Evolutionary conservation across 352 stramenopile species (phyloP).

Genomic region (Thraustochytrium striatum): DNA sequence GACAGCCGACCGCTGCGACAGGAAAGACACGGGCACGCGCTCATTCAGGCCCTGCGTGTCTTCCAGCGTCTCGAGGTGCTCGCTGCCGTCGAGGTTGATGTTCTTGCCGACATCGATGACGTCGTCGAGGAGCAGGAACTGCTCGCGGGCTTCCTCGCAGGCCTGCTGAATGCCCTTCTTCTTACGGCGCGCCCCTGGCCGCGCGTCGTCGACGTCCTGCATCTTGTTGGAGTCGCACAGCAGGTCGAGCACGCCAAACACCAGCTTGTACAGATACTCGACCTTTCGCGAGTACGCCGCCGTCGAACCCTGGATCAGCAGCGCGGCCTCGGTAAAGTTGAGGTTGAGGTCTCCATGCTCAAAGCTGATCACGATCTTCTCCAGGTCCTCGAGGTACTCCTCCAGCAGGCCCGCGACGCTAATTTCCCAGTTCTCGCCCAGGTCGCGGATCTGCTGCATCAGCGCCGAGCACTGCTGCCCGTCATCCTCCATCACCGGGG

Average conservation of each 20-base stretch:
- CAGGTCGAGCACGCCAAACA: slow-evolving; percentile 74
- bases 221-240: slow-evolving; percentile 46
- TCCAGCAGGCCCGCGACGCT: slow-evolving; percentile 78
- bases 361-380: slow-evolving; percentile 51
- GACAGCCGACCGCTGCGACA: neutral
- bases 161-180: slow-evolving; percentile 38
- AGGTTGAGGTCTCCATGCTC: slow-evolving; percentile 51
- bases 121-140: slow-evolving; percentile 51
- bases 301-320: slow-evolving; percentile 63
- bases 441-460: slow-evolving; percentile 58
- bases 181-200: neutral
- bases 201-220: neutral
- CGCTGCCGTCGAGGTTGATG: slow-evolving; percentile 5
- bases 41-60: slow-evolving; percentile 1
- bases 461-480: slow-evolving; percentile 16
- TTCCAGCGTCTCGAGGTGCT: neutral
- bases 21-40: slow-evolving; percentile 1
- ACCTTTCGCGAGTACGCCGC: slow-evolving; percentile 85
- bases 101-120: slow-evolving; percentile 38
- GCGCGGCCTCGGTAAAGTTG: slow-evolving; percentile 55
- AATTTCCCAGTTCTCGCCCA: slow-evolving; percentile 84
- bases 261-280: slow-evolving; percentile 80
- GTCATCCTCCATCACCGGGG: neutral
- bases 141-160: slow-evolving; percentile 14
- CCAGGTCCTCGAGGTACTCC: slow-evolving; percentile 78